phyloP scores from a whole-genome alignment of 495 filamentous ascomycete genomes.

The Penicillium cinerascens region DNA sequence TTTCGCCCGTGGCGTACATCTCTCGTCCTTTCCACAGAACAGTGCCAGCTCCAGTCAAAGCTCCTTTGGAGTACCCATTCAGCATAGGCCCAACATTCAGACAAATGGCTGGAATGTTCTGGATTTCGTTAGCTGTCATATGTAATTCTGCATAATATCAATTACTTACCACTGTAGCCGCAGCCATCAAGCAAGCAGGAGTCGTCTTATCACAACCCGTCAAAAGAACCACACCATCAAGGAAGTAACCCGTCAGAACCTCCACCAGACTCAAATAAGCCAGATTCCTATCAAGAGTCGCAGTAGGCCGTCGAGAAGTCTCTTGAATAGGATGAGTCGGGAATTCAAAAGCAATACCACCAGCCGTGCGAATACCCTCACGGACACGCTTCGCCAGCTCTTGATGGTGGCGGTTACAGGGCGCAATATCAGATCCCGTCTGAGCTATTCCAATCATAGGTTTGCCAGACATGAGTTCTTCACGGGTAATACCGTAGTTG shows the following conservation, averaged over 20 bases:
- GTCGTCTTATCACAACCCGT: slow-evolving; percentile 60
- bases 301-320: slow-evolving; percentile 46
- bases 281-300: slow-evolving; percentile 52
- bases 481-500: slow-evolving; percentile 52
- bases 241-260: slow-evolving; percentile 48
- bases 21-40: slow-evolving; percentile 53
- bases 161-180: slow-evolving; percentile 48
- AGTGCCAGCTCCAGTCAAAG: slow-evolving; percentile 44
- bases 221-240: slow-evolving; percentile 54
- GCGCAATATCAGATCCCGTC: slow-evolving; percentile 52
- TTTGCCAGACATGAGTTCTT: slow-evolving; percentile 52
- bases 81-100: slow-evolving; percentile 56
- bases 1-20: slow-evolving; percentile 50
- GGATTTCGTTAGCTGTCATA: neutral
- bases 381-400: slow-evolving; percentile 51
- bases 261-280: slow-evolving; percentile 52
- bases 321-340: slow-evolving; percentile 57
- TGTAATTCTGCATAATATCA: neutral
- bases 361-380: slow-evolving; percentile 51
- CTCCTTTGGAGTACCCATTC: slow-evolving; percentile 46
- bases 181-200: slow-evolving; percentile 55
- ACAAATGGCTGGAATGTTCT: slow-evolving; percentile 55
- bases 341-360: slow-evolving; percentile 55
- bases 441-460: slow-evolving; percentile 58
- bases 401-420: slow-evolving; percentile 53